Conservation (phyloP, 2,329 filamentous ascomycete genomes). For the Alternaria gansuensis region DNA sequence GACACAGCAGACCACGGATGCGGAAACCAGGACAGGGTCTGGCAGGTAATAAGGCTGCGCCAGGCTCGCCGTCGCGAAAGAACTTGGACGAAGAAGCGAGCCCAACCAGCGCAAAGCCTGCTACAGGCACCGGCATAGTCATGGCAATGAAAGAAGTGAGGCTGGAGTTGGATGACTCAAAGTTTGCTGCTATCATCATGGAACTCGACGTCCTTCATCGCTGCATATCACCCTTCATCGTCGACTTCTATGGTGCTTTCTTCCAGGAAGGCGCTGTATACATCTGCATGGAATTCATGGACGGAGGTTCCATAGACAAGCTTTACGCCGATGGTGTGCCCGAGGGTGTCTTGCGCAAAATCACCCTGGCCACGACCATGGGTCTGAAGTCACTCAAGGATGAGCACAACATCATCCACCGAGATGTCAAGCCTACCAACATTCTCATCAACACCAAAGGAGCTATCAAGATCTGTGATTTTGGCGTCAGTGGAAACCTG, state of each 20-base stretch:
- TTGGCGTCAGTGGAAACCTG: slow-evolving; percentile 94
- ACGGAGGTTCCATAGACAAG: slow-evolving; percentile 97
- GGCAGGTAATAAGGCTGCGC: slow-evolving; percentile 63
- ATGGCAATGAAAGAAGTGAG: slow-evolving; percentile 99
- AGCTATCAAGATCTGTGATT: slow-evolving; percentile 98
- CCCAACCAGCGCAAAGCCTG: slow-evolving; percentile 47
- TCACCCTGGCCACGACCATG: slow-evolving; percentile 87
- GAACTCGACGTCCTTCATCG: slow-evolving; percentile 95
- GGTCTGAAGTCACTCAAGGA: slow-evolving; percentile 94
- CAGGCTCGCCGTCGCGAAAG: slow-evolving; percentile 48
- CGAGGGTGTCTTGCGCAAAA: slow-evolving; percentile 86
- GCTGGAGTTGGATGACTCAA: slow-evolving; percentile 92
- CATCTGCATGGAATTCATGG: slow-evolving; percentile 99
- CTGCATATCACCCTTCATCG: slow-evolving; percentile 93
- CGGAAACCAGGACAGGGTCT: slow-evolving; percentile 68
- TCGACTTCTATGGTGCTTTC: slow-evolving; percentile 98
- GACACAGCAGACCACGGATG: slow-evolving; percentile 77
- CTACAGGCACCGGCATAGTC: slow-evolving; percentile 74
- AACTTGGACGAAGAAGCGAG: slow-evolving; percentile 47
- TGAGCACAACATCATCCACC: slow-evolving; percentile 98
- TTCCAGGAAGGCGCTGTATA: slow-evolving; percentile 99
- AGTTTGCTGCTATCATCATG: slow-evolving; percentile 97
- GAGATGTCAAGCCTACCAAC: slow-evolving; percentile 99
- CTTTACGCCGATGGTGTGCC: slow-evolving; percentile 90
- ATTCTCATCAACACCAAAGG: slow-evolving; percentile 90